A percentile compares a stretch with the other conserved stretches of the same genome.
Evolutionary conservation across 2,329 filamentous ascomycete genomes (phyloP).

Genomic region (Alternaria atra): DNA sequence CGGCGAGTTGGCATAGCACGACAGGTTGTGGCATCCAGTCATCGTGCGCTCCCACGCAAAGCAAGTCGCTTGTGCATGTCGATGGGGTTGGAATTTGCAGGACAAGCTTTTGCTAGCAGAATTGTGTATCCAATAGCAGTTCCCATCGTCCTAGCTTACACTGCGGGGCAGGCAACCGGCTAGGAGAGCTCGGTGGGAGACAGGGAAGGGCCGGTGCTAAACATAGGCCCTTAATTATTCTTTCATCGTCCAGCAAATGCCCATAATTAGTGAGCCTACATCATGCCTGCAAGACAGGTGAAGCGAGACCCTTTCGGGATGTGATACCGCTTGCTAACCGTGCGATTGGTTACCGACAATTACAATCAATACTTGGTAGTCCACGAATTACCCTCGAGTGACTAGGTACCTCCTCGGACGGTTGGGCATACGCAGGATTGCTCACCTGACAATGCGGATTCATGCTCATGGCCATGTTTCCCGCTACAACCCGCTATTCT

Average conservation of each 20-base stretch:
- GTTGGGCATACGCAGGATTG: constrained; percentile 17
- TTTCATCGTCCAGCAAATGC: constrained; percentile 23
- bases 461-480: constrained; percentile 19
- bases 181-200: constrained; percentile 34
- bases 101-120: constrained; percentile 48
- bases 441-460: constrained; percentile 49
- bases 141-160: constrained; percentile 32
- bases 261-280: constrained; percentile 44
- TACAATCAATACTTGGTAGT: constrained; percentile 48
- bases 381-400: constrained; percentile 46
- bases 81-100: constrained; percentile 45
- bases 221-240: constrained; percentile 48
- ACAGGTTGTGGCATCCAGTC: constrained; percentile 46
- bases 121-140: constrained; percentile 37
- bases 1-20: constrained; percentile 36
- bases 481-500: constrained; percentile 20
- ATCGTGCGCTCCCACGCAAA: constrained; percentile 40
- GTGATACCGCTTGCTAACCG: constrained; percentile 18
- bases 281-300: constrained; percentile 21
- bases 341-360: constrained; percentile 47
- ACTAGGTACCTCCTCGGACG: constrained; percentile 36
- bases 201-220: constrained; percentile 36
- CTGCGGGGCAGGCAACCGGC: constrained; percentile 28
- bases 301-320: constrained; percentile 29
- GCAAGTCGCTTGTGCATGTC: constrained; percentile 38